Evolutionary conservation across 2,329 filamentous ascomycete species (phyloP).

Genomic region (Aspergillus aculeatus): DNA sequence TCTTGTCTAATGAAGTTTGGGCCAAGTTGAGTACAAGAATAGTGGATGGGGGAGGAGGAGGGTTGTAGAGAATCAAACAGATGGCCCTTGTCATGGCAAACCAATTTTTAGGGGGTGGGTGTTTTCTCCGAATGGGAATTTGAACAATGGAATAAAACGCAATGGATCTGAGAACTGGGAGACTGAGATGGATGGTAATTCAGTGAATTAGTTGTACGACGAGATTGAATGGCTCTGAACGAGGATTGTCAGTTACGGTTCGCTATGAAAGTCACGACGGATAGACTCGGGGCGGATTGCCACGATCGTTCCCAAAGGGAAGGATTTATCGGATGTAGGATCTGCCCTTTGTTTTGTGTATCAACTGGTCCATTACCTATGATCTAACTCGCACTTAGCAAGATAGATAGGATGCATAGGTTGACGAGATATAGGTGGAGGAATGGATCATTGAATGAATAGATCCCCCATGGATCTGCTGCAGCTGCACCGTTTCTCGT

Average conservation of each 20-base stretch:
- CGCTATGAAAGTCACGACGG: too few relatives aligned
- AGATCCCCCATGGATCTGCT: too few relatives aligned
- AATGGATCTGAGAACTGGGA: not conserved
- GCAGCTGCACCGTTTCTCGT: too few relatives aligned
- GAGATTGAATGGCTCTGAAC: not conserved
- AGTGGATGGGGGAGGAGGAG: not conserved
- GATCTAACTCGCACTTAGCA: not conserved
- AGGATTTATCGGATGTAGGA: not conserved
- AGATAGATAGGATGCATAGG: not conserved
- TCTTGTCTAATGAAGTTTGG: not conserved
- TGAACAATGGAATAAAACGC: too few relatives aligned
- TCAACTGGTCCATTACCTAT: not conserved
- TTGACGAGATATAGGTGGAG: too few relatives aligned
- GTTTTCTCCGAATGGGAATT: too few relatives aligned
- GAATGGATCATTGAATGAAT: too few relatives aligned
- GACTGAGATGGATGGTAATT: not conserved
- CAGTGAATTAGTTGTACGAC: not conserved
- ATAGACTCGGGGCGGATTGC: too few relatives aligned
- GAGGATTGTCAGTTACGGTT: not conserved
- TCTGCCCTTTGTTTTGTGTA: not conserved
- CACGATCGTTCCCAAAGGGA: not conserved
- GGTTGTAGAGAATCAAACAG: not conserved
- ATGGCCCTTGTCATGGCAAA: not conserved
- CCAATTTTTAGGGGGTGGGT: too few relatives aligned
- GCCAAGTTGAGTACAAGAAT: not conserved